Conservation (phyloP, 1,284 basidiomycete genomes). For the Ceratobasidium papillatum region DNA sequence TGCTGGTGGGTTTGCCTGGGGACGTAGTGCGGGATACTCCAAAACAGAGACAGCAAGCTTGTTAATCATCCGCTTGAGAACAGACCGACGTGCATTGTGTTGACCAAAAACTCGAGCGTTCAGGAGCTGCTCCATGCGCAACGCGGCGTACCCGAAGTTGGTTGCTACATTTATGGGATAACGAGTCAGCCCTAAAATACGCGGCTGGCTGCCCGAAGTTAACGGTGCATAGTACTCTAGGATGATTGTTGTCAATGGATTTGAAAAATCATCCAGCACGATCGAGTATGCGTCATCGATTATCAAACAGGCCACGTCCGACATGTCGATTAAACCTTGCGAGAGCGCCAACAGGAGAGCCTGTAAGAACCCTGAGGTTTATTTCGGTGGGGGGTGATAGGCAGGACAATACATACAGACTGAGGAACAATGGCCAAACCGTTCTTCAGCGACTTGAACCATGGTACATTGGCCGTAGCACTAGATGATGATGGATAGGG, state of each 20-base stretch:
- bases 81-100: not conserved
- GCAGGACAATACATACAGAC: conserved; percentile 1
- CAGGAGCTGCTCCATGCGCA: conserved; percentile 38
- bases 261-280: conserved; percentile 16
- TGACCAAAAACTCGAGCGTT: conserved; percentile 33
- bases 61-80: not conserved
- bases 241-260: conserved; percentile 5
- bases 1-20: not conserved
- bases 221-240: conserved; percentile 27
- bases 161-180: conserved; percentile 15
- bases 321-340: conserved; percentile 15
- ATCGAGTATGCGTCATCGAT: conserved; percentile 30
- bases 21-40: conserved; percentile 1
- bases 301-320: not conserved
- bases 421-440: conserved; percentile 17
- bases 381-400: not conserved
- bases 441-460: conserved; percentile 15
- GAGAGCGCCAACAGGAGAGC: conserved; percentile 12
- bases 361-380: not conserved
- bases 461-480: not conserved
- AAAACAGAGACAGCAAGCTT: conserved; percentile 20
- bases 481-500: not conserved
- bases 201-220: not conserved
- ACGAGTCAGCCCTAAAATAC: conserved; percentile 16
- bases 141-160: conserved; percentile 26